Evolutionary conservation across 805 yeast species (phyloP), one percentile per base, ranked within the genome.

Genomic region (Kluyveromyces aestuarii): DNA sequence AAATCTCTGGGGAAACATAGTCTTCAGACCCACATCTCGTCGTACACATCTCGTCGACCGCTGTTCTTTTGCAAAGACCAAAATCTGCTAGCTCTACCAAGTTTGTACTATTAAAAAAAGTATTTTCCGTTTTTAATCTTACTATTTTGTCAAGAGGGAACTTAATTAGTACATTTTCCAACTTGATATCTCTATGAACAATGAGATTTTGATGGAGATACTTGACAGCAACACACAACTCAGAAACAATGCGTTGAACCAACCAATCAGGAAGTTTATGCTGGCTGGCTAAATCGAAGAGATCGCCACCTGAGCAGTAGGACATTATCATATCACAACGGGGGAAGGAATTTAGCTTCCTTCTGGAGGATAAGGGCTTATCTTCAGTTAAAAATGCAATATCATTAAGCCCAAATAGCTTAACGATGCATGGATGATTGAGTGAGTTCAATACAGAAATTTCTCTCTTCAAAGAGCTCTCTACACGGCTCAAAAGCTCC

Each of bases 21-120:
- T 93, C 99, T 53, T 87, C 96, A 1, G 96, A 87, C 0, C 99
- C 99, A 65, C 99, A 93, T 52, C 98, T 69, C 1, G 98, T 91
- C 2, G 86, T 76, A 25, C 95, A 72, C 49, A 83, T 85, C 54
- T 77, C 71, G 1, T 70, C 73, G 1, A 79, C 76, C 45, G 76
- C 80, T 21, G 91, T 75, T 45, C 73, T 70, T 56, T 88, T 82
- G 10, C 96, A 83, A 27, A 93, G 74, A 0, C 99, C 99, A 67
- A 93, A 84, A 70, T 93, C 99, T 0, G 95, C 82, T 33, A 89
- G 64, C 14, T 80, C 81, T 1, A 81, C 79, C 16, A 81, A 51
- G 45, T 55, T 61, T n/a, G 46, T 48, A n/a, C 47, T 36, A 16
- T 45, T 27, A 30, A 49, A 52, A 8, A 48, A 38, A 75, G 72